These are phyloP conservation scores for Macadamia integrifolia DNA, from an alignment of 164 flowering plant genomes.

Conservation along the genomic window DNA sequence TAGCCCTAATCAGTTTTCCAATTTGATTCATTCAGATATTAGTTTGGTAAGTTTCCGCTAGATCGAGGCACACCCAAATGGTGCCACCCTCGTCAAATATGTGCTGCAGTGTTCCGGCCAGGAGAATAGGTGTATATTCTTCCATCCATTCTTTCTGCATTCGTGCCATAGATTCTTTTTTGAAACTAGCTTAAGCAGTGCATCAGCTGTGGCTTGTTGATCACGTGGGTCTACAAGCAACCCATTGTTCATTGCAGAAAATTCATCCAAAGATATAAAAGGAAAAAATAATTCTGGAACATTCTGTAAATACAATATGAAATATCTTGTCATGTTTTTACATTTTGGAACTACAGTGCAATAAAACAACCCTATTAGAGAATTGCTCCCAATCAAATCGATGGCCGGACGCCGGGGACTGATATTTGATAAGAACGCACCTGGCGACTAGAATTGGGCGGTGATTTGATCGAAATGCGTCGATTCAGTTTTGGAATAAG, in stretches of 20 bases:
- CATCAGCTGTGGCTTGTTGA: conserved; percentile 62
- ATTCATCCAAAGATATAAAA: conserved; percentile 1
- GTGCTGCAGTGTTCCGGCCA: conserved; percentile 99
- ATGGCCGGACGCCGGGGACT: no score
- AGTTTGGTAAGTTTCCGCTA: no score
- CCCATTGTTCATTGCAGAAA: conserved; percentile 43
- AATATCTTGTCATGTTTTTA: no score
- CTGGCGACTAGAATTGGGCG: no score
- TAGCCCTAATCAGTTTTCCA: no score
- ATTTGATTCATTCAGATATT: no score
- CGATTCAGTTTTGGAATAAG: no score
- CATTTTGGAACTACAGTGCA: no score
- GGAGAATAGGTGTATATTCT: conserved; percentile 86
- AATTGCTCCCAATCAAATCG: neutral
- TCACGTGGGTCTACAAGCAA: no score
- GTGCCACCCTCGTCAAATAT: conserved; percentile 83
- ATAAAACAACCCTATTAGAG: neutral
- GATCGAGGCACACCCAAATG: conserved; percentile 14
- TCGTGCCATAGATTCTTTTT: conserved; percentile 90
- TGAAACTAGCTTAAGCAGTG: conserved; percentile 79
- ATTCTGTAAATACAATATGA: neutral
- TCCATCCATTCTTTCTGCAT: conserved; percentile 21
- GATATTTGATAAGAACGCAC: no score
- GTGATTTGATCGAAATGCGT: no score
- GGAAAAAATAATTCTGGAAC: neutral